A percentile compares a stretch with the other conserved stretches of the same genome.
Conservation (phyloP, 805 yeast species). For the Diddensiella santjacobensis region DNA sequence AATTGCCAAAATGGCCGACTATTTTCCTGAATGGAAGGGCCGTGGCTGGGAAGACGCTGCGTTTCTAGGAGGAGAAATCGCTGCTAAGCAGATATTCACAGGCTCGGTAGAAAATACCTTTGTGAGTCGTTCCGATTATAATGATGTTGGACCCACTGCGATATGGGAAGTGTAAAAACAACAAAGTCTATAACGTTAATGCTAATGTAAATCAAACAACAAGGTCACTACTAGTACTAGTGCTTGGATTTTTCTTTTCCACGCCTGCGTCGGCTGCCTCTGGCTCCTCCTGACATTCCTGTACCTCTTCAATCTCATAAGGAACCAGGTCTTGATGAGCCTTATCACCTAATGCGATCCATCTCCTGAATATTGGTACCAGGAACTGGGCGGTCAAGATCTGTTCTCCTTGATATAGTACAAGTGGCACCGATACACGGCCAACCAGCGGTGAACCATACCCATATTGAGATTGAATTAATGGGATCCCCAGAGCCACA, state of each 20-base stretch:
- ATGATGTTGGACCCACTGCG: slow-evolving; percentile 75
- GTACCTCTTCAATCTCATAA: background rate
- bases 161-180: slow-evolving; percentile 57
- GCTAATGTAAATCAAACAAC: slow-evolving; percentile 8
- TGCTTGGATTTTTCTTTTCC: background rate
- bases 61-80: slow-evolving; percentile 83
- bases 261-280: background rate
- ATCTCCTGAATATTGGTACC: slow-evolving; percentile 60
- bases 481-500: slow-evolving; percentile 85
- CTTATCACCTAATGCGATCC: slow-evolving; percentile 40
- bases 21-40: slow-evolving; percentile 92
- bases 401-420: slow-evolving; percentile 83
- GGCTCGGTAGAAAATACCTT: slow-evolving; percentile 59
- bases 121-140: slow-evolving; percentile 65
- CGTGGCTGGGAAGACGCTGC: slow-evolving; percentile 69
- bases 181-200: background rate
- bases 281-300: too few species aligned
- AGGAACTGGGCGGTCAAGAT: slow-evolving; percentile 75
- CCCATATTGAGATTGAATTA: slow-evolving; percentile 79
- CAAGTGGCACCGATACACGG: slow-evolving; percentile 71
- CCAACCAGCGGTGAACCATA: slow-evolving; percentile 50
- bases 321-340: too few species aligned
- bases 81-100: slow-evolving; percentile 78
- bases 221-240: background rate
- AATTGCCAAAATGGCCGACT: slow-evolving; percentile 74